These are phyloP conservation scores for Ambrosia trifida DNA, from an alignment of 129 eudicot genomes.

Conservation along the genomic window DNA sequence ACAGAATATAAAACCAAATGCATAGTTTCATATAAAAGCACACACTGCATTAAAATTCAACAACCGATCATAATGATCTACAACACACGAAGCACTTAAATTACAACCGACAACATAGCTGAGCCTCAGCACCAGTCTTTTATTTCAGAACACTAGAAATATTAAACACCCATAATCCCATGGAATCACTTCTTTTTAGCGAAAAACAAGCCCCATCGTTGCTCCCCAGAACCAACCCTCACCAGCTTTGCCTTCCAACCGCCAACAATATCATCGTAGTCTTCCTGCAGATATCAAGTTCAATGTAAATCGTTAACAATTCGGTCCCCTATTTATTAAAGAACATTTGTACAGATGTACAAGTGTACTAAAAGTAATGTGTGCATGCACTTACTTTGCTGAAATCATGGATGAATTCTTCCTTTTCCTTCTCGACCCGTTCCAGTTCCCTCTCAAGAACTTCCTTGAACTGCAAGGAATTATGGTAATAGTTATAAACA, in stretches of 20 bases:
- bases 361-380: neutral
- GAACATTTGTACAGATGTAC: neutral
- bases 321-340: neutral
- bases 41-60: slow-evolving; percentile 23
- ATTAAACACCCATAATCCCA: neutral
- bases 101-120: slow-evolving; percentile 21
- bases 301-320: neutral
- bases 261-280: slow-evolving; percentile 90
- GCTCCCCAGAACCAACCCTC: slow-evolving; percentile 79
- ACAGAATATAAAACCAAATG: slow-evolving; percentile 5
- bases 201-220: slow-evolving; percentile 85
- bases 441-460: slow-evolving; percentile 79
- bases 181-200: slow-evolving; percentile 62
- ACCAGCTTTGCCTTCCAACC: slow-evolving; percentile 93
- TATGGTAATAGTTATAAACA: neutral
- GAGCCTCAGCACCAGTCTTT: slow-evolving; percentile 24
- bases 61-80: slow-evolving; percentile 13
- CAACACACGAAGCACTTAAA: slow-evolving; percentile 27
- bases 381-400: slow-evolving; percentile 55
- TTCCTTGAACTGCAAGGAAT: slow-evolving; percentile 56
- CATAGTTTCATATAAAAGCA: slow-evolving; percentile 15
- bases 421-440: slow-evolving; percentile 73
- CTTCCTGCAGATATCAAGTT: slow-evolving; percentile 52
- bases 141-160: slow-evolving; percentile 23
- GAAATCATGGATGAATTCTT: slow-evolving; percentile 74